Evolutionary conservation across 2,329 filamentous ascomycete species (phyloP), one percentile per base, ranked within the genome.

Genomic region (Trichophyton simii): DNA sequence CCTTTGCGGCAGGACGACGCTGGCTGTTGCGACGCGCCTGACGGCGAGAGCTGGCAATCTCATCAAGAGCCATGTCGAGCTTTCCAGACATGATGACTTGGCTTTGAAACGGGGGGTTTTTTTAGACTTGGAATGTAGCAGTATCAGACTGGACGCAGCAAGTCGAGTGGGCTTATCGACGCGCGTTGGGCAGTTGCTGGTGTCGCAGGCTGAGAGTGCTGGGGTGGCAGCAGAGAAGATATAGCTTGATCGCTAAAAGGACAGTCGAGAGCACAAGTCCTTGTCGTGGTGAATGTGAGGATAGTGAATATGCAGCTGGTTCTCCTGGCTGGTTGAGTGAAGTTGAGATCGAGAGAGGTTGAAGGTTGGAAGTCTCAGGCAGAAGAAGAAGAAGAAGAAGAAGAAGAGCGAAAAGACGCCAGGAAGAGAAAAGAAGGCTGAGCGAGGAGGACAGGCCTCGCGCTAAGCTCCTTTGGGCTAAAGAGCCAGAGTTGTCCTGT

Each of bases 61-160:
- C 91, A 76, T 97, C 94, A 68, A 99, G 89, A 80, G 91, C 91
- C 81, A 95, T 87, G 77, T 96, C 91, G 73, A 99, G 88, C 80
- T 96, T 96, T 80, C 85, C 87, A 81, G 90, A 89, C 91, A 96
- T 95, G 68, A 69, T 87, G 69, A 67, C 60, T 41, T 20, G 36
- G 13, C 20, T 28, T 58, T 34, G 34, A 54, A 36, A 34, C 28
- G 6, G 52, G 13, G 52, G 13, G 28, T 2, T 18, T 15, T 11
- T 55, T 36, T 36, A 55, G 52, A n/a, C 25, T 55, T 34, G 52
- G 20, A 36, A 31, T 55, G 9, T 13, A 38, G 25, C 8, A 4
- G 9, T 55, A 55, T 36, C 31, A 22, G 52, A 55, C 52, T 20
- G 52, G 52, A 55, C 8, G 46, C n/a, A 25, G 31, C 28, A 11